Conservation (phyloP, 2,329 filamentous ascomycete species). For the Passalora sequoiae region DNA sequence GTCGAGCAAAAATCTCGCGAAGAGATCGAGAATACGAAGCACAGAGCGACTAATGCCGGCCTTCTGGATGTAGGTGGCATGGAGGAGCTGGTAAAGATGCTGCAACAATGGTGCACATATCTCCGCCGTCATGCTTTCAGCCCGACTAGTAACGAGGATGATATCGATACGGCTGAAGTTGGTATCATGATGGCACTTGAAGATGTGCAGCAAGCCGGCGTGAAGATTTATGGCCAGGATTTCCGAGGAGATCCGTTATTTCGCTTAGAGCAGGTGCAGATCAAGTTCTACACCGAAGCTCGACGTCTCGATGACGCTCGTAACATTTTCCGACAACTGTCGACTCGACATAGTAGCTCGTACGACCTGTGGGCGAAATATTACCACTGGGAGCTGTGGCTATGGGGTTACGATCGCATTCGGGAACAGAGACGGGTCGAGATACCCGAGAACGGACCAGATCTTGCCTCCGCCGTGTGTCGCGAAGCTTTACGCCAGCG, state of each 20-base stretch:
- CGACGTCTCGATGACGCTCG: constrained; percentile 72
- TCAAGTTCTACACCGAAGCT: constrained; percentile 84
- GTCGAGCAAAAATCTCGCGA: constrained; percentile 69
- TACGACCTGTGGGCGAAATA: constrained; percentile 93
- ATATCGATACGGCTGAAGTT: constrained; percentile 82
- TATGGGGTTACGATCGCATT: constrained; percentile 56
- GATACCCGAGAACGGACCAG: constrained; percentile 57
- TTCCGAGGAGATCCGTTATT: constrained; percentile 86
- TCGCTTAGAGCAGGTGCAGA: constrained; percentile 83
- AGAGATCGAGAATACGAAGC: constrained; percentile 84
- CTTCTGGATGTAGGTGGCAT: constrained; percentile 80
- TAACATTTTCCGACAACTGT: constrained; percentile 65
- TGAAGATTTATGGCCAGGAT: constrained; percentile 67
- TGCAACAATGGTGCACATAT: constrained; percentile 91
- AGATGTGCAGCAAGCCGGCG: constrained; percentile 72
- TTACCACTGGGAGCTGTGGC: constrained; percentile 84
- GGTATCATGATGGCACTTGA: constrained; percentile 81
- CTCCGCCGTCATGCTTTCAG: constrained; percentile 79
- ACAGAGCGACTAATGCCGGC: constrained; percentile 80
- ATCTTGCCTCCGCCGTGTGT: constrained; percentile 69
- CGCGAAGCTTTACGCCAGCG: constrained; percentile 60
- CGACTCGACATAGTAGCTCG: constrained; percentile 64
- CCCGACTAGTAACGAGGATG: constrained; percentile 66
- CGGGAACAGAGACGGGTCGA: constrained; percentile 48
- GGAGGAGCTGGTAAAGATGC: constrained; percentile 82